These are phyloP conservation scores for Ascochyta fabae DNA, from an alignment of 2,329 filamentous ascomycete genomes.

Conservation along the genomic window DNA sequence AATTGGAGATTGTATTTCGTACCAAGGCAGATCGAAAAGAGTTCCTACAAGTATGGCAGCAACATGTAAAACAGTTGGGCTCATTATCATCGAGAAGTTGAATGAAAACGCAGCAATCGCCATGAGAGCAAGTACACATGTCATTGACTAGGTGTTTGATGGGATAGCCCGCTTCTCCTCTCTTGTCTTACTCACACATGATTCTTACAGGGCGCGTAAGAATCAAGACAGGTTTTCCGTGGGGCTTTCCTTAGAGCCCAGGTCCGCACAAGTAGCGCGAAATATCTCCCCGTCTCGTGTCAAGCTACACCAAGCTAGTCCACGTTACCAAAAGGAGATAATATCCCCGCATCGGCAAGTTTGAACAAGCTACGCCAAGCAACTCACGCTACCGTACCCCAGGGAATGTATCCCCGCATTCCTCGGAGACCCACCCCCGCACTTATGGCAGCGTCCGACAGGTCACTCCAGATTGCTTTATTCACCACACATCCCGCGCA, in stretches of 20 bases:
- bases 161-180: no score
- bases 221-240: neutral
- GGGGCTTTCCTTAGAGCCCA: neutral
- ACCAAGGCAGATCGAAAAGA: constrained; percentile 33
- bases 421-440: neutral
- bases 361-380: neutral
- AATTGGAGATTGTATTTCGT: constrained; percentile 39
- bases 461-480: neutral
- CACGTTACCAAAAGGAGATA: neutral
- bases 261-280: neutral
- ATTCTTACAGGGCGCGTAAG: neutral
- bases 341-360: neutral
- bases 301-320: neutral
- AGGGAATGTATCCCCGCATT: neutral
- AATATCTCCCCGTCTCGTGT: neutral
- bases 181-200: neutral
- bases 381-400: neutral
- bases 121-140: neutral
- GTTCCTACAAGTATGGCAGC: constrained; percentile 38
- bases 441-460: neutral
- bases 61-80: constrained; percentile 25
- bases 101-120: neutral
- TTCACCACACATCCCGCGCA: neutral
- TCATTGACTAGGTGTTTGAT: neutral
- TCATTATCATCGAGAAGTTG: neutral